Evolutionary conservation across 139 green algal genomes (phyloP).

Genomic region (Trebouxia sp.): DNA sequence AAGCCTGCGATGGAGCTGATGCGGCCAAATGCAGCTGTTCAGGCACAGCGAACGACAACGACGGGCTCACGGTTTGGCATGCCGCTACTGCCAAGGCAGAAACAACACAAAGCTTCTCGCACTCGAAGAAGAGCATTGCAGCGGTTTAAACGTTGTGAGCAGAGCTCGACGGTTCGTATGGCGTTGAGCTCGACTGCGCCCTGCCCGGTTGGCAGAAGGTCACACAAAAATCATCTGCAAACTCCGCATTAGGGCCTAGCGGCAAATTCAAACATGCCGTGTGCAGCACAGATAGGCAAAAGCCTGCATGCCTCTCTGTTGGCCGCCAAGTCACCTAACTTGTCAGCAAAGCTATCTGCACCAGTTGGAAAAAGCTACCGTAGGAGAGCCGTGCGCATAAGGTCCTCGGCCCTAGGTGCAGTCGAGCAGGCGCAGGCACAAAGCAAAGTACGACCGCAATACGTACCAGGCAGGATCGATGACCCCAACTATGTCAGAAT

Average conservation of each 20-base stretch:
- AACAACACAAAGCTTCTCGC: neutral
- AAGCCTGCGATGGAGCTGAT: too few relatives aligned
- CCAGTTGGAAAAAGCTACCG: neutral
- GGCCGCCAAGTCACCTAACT: conserved; percentile 3
- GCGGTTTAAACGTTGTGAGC: neutral
- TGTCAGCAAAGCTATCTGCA: neutral
- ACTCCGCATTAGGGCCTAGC: too few relatives aligned
- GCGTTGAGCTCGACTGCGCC: too few relatives aligned
- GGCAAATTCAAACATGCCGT: neutral
- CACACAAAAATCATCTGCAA: too few relatives aligned
- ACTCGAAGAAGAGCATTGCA: neutral
- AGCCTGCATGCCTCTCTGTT: conserved; percentile 6
- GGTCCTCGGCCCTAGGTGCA: neutral
- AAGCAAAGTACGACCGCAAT: conserved; percentile 55
- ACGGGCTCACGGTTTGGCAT: too few relatives aligned
- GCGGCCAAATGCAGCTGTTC: too few relatives aligned
- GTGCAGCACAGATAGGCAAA: conserved; percentile 8
- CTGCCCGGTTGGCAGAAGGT: too few relatives aligned
- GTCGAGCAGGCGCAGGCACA: conserved; percentile 8
- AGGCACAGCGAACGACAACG: too few relatives aligned
- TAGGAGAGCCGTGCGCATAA: neutral
- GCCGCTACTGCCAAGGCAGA: too few relatives aligned
- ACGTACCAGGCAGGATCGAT: conserved; percentile 80
- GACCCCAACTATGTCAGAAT: conserved; percentile 96
- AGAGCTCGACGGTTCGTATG: neutral